Conservation (phyloP, 2,329 filamentous ascomycete species). For the Plenodomus tracheiphilus region DNA sequence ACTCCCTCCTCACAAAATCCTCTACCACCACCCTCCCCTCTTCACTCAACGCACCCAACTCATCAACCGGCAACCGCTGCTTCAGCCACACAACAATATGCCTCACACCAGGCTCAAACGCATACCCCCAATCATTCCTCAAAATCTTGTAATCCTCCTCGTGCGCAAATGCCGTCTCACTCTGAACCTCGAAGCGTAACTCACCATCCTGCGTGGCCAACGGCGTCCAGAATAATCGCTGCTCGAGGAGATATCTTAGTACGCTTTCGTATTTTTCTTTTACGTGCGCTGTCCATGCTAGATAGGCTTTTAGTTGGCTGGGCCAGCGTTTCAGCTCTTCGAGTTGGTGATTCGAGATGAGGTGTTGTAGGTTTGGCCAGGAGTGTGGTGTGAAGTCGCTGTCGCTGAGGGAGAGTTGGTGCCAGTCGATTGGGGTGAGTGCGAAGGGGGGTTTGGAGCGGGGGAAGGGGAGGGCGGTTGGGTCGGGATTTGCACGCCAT, state of each 20-base stretch:
- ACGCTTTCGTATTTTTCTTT: slow-evolving; percentile 61
- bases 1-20: slow-evolving; percentile 46
- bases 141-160: slow-evolving; percentile 59
- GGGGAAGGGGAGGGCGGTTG: slow-evolving; percentile 40
- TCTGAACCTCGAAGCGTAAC: slow-evolving; percentile 53
- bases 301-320: slow-evolving; percentile 61
- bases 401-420: slow-evolving; percentile 38
- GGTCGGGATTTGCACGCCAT: slow-evolving; percentile 37
- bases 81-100: slow-evolving; percentile 62
- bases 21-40: slow-evolving; percentile 34
- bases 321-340: slow-evolving; percentile 62
- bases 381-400: slow-evolving; percentile 39
- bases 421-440: slow-evolving; percentile 41
- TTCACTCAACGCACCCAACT: slow-evolving; percentile 34
- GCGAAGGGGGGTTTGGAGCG: slow-evolving; percentile 40
- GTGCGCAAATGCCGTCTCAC: slow-evolving; percentile 58
- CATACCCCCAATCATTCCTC: slow-evolving; percentile 68
- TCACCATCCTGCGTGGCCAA: too few species aligned
- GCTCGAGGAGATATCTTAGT: slow-evolving; percentile 59
- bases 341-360: slow-evolving; percentile 55
- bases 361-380: slow-evolving; percentile 35
- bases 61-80: slow-evolving; percentile 37
- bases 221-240: slow-evolving; percentile 58
- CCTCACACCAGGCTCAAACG: slow-evolving; percentile 55
- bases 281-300: slow-evolving; percentile 60